A percentile compares a stretch with the other conserved stretches of the same genome.
Evolutionary conservation across 2,329 filamentous ascomycete species (phyloP).

Genomic region (Cadophora sp.): DNA sequence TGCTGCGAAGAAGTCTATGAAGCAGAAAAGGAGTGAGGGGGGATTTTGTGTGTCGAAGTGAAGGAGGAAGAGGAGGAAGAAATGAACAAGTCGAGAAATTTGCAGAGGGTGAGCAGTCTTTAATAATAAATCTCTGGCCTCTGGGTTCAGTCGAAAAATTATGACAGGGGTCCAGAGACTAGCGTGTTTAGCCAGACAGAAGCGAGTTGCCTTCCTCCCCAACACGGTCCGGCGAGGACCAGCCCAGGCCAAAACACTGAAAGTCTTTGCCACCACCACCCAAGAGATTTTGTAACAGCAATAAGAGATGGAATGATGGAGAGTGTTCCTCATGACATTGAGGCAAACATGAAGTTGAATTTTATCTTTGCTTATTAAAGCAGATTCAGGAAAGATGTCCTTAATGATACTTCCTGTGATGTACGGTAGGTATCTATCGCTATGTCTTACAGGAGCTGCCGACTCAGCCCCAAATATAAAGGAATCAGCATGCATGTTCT

Average conservation of each 20-base stretch:
- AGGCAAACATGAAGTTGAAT: background rate
- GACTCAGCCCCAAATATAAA: constrained; percentile 1
- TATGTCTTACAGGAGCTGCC: background rate
- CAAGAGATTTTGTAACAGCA: background rate
- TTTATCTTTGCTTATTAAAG: background rate
- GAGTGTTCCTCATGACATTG: background rate
- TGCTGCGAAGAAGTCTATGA: constrained; percentile 4
- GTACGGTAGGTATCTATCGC: background rate
- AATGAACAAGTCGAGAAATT: background rate
- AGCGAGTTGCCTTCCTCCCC: constrained; percentile 1
- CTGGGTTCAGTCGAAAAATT: background rate
- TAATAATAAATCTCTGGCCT: background rate
- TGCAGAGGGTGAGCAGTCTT: constrained; percentile 1
- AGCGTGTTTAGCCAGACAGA: constrained; percentile 5
- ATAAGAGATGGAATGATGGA: background rate
- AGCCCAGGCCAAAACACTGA: background rate
- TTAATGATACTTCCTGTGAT: background rate
- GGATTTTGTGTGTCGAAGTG: background rate
- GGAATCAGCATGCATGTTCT: constrained; percentile 3
- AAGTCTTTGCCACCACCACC: constrained; percentile 8
- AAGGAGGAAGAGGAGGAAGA: background rate
- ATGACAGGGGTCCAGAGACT: background rate
- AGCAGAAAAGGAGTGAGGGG: background rate
- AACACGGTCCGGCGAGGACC: constrained; percentile 2
- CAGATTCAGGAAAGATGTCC: too few species aligned